Conservation (phyloP, 805 yeast genomes). For the Ogataea pini region DNA sequence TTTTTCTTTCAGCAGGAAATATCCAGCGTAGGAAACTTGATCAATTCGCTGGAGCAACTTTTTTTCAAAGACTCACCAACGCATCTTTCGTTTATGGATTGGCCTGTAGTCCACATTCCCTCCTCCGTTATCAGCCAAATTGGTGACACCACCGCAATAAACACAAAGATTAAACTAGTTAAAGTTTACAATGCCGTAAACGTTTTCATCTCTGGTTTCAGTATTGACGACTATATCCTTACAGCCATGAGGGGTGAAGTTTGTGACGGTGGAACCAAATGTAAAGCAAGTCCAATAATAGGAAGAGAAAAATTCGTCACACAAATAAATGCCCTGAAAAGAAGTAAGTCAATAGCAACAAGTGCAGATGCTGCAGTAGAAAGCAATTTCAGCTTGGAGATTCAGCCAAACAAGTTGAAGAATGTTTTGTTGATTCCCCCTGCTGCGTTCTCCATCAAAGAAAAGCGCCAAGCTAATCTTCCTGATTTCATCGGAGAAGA, state of each 20-base stretch:
- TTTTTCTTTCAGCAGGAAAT: not conserved
- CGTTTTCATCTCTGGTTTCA: not conserved
- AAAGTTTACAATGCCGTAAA: conserved; percentile 3
- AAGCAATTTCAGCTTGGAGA: conserved; percentile 10
- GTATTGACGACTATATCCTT: conserved; percentile 2
- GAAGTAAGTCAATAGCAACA: too few species aligned
- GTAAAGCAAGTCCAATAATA: not conserved
- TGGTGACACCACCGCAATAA: not conserved
- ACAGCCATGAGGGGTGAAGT: not conserved
- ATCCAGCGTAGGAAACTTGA: not conserved
- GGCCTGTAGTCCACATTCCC: conserved; percentile 3
- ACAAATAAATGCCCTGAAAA: not conserved
- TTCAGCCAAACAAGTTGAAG: conserved; percentile 9
- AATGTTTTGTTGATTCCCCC: conserved; percentile 18
- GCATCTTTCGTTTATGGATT: not conserved
- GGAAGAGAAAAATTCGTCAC: not conserved
- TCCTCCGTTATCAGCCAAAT: not conserved
- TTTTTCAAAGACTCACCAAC: not conserved
- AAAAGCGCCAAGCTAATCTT: conserved; percentile 12
- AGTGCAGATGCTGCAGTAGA: not conserved
- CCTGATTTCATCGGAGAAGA: conserved; percentile 13
- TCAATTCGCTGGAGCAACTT: not conserved
- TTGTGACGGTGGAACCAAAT: not conserved
- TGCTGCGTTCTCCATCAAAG: conserved; percentile 16
- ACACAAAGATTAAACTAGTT: not conserved